Base-by-base conservation (phyloP, 768 basidiomycete genomes). In the Mrakia frigida region DNA sequence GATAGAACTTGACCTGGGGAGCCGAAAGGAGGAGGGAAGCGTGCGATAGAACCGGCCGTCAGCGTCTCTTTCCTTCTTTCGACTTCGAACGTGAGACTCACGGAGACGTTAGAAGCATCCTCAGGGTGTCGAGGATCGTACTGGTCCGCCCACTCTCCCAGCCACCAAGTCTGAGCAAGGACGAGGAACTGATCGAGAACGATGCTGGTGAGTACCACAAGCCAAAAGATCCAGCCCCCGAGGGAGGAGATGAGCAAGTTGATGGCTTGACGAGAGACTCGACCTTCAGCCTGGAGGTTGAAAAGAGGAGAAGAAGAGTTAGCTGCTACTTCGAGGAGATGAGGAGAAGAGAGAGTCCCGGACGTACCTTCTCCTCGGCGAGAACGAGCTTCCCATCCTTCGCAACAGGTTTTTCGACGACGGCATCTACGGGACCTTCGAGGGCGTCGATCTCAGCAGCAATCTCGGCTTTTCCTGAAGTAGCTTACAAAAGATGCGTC, bases 191-290 rank as follows among this genome's bases (percentile, higher is more conserved):
- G 81, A n/a, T 80, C 80, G 39, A 79, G 61, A 25, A 83, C 25
- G 73, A 81, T 83, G 72, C 81, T 35, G n/a, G 25, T 41, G 50
- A 82, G 80, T 77, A 81, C 81, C 18, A 81, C 70, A 25, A 80
- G n/a, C 83, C 83, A 83, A 79, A 83, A 83, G 69, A 83, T 69
- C 3, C 82, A 81, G 33, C 83, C 83, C 61, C 83, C 83, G 35
- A 83, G 82, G 21, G 77, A 81, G 13, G 80, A 80, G 70, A 35
- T 35, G 13, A 76, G 52, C 16, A 74, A 41, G 39, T 35, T n/a
- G 41, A 78, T 52, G 25, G 77, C 73, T 3, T 35, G 59, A 23
- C 43, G 28, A 10, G 73, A 70, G n/a, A 78, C 63, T 21, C 60
- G 67, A 23, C 77, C 77, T 33, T 78, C 77, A 11, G 65, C 67